phyloP scores from a whole-genome alignment of 306 rosid species.

The Prunus fruticosa region DNA sequence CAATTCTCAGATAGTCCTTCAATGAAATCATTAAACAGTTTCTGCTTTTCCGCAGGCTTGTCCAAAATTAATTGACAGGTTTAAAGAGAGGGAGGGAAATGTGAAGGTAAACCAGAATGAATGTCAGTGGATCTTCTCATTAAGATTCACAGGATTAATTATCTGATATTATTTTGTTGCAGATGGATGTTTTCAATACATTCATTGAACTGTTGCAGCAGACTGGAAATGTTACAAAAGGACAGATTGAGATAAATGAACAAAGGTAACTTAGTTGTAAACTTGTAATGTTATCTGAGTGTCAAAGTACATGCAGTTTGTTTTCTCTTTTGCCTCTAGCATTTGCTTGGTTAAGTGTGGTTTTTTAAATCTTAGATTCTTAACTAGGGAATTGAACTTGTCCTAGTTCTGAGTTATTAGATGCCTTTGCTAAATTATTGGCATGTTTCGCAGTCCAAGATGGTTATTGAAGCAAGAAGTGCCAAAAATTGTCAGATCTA shows the following conservation, averaged over 20 bases:
- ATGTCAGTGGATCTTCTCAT: slow-evolving; percentile 11
- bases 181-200: slow-evolving; percentile 97
- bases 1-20: not conserved
- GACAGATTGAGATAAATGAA: slow-evolving; percentile 78
- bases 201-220: slow-evolving; percentile 95
- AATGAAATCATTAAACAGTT: slow-evolving; percentile 16
- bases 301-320: not conserved
- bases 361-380: not conserved
- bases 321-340: not conserved
- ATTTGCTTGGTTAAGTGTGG: not conserved
- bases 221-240: slow-evolving; percentile 97
- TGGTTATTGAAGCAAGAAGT: slow-evolving; percentile 98
- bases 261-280: slow-evolving; percentile 56
- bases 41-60: slow-evolving; percentile 67
- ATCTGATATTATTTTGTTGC: slow-evolving; percentile 42
- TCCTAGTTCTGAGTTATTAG: not conserved
- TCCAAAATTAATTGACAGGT: slow-evolving; percentile 94
- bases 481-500: slow-evolving; percentile 80
- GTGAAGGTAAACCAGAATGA: slow-evolving; percentile 63
- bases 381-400: not conserved
- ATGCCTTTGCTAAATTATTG: slow-evolving; percentile 19
- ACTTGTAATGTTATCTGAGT: slow-evolving; percentile 12
- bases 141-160: slow-evolving; percentile 17
- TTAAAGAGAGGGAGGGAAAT: slow-evolving; percentile 98
- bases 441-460: slow-evolving; percentile 71